Evolutionary conservation across 148 eudicot species (phyloP).

Genomic region (Cornus florida): DNA sequence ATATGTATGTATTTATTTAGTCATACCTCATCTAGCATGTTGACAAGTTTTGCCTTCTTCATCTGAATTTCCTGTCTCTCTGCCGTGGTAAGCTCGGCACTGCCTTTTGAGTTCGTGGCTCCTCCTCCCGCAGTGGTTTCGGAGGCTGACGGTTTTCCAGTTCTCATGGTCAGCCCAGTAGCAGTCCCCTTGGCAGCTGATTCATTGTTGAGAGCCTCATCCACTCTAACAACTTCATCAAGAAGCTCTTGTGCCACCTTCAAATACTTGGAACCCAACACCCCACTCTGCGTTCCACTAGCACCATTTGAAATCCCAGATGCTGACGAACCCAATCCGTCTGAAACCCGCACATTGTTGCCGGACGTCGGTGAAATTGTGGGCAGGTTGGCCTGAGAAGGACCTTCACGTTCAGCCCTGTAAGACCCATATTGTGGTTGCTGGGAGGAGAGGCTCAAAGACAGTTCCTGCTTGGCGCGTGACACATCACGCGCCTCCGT

Average conservation of each 20-base stretch:
- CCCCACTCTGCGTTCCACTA: slow-evolving; percentile 28
- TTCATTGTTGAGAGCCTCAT: slow-evolving; percentile 31
- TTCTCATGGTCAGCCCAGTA: slow-evolving; percentile 3
- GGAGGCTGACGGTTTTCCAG: slow-evolving; percentile 25
- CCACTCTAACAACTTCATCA: slow-evolving; percentile 70
- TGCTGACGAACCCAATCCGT: slow-evolving; percentile 23
- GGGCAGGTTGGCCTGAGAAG: background rate
- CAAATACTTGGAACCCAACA: slow-evolving; percentile 64
- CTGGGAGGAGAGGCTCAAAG: slow-evolving; percentile 51
- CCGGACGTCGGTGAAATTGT: background rate
- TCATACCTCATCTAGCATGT: slow-evolving; percentile 90
- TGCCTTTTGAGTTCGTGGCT: slow-evolving; percentile 15
- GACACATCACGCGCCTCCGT: slow-evolving; percentile 41
- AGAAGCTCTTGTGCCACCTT: slow-evolving; percentile 75
- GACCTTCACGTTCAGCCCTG: background rate
- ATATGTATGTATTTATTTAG: too few species aligned
- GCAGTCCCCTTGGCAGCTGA: background rate
- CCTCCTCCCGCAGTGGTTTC: slow-evolving; percentile 14
- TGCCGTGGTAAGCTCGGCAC: slow-evolving; percentile 48
- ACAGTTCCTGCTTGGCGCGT: slow-evolving; percentile 51
- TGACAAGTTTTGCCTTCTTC: slow-evolving; percentile 76
- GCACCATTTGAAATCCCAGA: slow-evolving; percentile 27
- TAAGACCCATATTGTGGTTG: slow-evolving; percentile 25
- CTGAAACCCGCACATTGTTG: slow-evolving; percentile 7
- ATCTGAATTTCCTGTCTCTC: slow-evolving; percentile 81